A percentile compares a stretch with the other conserved stretches of the same genome.
Conservation (phyloP, 768 basidiomycete species). For the Lentinula edodes region DNA sequence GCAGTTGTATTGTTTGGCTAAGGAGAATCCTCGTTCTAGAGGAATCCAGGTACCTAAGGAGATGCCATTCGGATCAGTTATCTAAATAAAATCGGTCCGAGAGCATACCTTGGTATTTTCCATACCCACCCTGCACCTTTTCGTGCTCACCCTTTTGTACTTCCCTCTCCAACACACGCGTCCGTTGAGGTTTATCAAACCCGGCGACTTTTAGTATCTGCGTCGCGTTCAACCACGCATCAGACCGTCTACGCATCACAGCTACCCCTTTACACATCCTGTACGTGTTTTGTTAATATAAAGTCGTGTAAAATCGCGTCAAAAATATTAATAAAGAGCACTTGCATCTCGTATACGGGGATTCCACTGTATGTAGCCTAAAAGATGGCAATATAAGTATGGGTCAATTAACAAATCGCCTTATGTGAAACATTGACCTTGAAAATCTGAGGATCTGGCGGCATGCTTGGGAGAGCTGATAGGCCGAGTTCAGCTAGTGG, state of each 20-base stretch:
- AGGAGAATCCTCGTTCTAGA: slow-evolving; percentile 76
- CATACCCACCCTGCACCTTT: slow-evolving; percentile 99
- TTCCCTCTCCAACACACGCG: slow-evolving; percentile 94
- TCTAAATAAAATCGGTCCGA: slow-evolving; percentile 15
- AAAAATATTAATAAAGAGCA: slow-evolving; percentile 13
- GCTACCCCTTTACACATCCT: slow-evolving; percentile 96
- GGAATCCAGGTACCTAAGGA: slow-evolving; percentile 95
- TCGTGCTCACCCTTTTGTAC: slow-evolving; percentile 99
- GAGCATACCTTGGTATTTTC: slow-evolving; percentile 90
- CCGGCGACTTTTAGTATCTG: slow-evolving; percentile 99
- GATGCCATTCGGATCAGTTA: slow-evolving; percentile 1
- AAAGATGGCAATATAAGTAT: slow-evolving; percentile 14
- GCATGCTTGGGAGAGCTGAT: slow-evolving; percentile 41
- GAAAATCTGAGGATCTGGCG: slow-evolving; percentile 87
- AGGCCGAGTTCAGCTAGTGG: background rate
- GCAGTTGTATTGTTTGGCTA: slow-evolving; percentile 93
- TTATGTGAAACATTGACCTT: slow-evolving; percentile 46
- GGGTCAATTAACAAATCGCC: slow-evolving; percentile 11
- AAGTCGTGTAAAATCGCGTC: slow-evolving; percentile 30
- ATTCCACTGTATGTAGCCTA: slow-evolving; percentile 93
- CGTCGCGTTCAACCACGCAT: slow-evolving; percentile 98
- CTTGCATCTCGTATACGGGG: slow-evolving; percentile 89
- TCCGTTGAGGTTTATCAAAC: slow-evolving; percentile 98
- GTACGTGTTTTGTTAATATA: slow-evolving; percentile 32
- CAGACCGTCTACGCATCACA: slow-evolving; percentile 94